Percentiles rank a stretch among this genome's conserved stretches.
Evolutionary conservation across 768 basidiomycete species (phyloP).

Genomic region (Tubosaeta sp.): DNA sequence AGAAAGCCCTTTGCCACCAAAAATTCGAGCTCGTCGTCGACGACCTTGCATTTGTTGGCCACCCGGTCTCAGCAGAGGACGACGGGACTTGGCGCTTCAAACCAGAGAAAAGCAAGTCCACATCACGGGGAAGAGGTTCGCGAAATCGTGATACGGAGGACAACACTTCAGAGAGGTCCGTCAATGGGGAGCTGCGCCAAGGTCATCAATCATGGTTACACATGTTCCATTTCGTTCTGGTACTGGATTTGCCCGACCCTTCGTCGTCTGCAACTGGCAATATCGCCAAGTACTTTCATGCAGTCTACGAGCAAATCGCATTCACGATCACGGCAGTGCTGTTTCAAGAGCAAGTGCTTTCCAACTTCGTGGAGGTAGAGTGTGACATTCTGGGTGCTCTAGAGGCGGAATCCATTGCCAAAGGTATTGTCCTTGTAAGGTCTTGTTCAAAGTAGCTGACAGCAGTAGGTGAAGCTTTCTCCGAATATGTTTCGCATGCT

Average conservation of each 20-base stretch:
- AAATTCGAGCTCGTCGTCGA: slow-evolving; percentile 92
- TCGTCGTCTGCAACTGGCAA: slow-evolving; percentile 79
- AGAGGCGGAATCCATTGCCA: slow-evolving; percentile 64
- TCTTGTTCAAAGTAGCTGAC: slow-evolving; percentile 6
- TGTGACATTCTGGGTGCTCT: slow-evolving; percentile 66
- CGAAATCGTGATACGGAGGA: slow-evolving; percentile 39
- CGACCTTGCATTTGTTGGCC: slow-evolving; percentile 88
- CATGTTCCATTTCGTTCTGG: slow-evolving; percentile 82
- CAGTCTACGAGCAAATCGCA: slow-evolving; percentile 83
- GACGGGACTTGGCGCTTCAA: slow-evolving; percentile 76
- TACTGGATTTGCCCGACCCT: slow-evolving; percentile 86
- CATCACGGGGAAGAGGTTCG: slow-evolving; percentile 53
- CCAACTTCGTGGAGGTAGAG: slow-evolving; percentile 81
- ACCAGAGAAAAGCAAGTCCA: slow-evolving; percentile 50
- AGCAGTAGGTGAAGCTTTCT: slow-evolving; percentile 53
- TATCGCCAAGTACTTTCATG: slow-evolving; percentile 75
- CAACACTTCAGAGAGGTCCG: slow-evolving; percentile 28
- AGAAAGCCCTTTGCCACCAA: slow-evolving; percentile 79
- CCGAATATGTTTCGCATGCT: slow-evolving; percentile 52
- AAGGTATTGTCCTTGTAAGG: slow-evolving; percentile 50
- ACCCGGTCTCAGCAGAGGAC: slow-evolving; percentile 79
- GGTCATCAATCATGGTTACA: slow-evolving; percentile 51
- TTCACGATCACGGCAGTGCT: slow-evolving; percentile 90
- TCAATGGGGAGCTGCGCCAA: slow-evolving; percentile 35
- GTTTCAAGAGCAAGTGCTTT: slow-evolving; percentile 84